Conservation (phyloP, 768 basidiomycete species). For the Podaxis pistillaris region DNA sequence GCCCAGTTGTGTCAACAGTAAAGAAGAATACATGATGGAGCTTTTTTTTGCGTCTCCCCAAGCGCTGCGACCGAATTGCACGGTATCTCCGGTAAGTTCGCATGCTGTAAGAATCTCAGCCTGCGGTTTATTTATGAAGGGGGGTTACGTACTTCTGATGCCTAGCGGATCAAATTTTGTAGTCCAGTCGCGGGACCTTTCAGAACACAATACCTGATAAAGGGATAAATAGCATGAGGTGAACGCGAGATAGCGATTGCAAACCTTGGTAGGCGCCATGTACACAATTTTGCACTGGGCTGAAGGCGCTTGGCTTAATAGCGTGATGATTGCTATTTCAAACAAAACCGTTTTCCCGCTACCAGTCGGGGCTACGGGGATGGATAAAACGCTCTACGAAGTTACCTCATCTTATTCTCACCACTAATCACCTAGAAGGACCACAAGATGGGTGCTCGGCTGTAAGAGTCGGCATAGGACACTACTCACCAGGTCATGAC, state of each 20-base stretch:
- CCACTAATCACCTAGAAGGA: constrained; percentile 66
- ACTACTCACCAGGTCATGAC: constrained; percentile 62
- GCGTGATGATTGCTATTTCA: constrained; percentile 82
- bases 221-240: background rate
- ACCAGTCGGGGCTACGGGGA: constrained; percentile 80
- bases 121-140: background rate
- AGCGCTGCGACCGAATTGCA: constrained; percentile 56
- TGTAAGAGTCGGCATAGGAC: background rate
- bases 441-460: background rate
- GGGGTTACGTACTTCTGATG: constrained; percentile 58
- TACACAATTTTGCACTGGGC: constrained; percentile 69
- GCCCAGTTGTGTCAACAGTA: background rate
- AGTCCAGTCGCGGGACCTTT: constrained; percentile 83
- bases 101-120: constrained; percentile 49
- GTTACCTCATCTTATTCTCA: constrained; percentile 23
- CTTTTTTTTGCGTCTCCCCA: constrained; percentile 77
- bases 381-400: background rate
- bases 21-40: constrained; percentile 65
- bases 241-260: background rate
- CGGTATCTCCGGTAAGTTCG: constrained; percentile 92
- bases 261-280: constrained; percentile 89
- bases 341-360: constrained; percentile 96
- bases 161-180: constrained; percentile 75
- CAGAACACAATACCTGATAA: constrained; percentile 79
- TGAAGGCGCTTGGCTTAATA: constrained; percentile 28